Conservation (phyloP, 1,284 basidiomycete genomes). For the Anthracocystis walkeri region DNA sequence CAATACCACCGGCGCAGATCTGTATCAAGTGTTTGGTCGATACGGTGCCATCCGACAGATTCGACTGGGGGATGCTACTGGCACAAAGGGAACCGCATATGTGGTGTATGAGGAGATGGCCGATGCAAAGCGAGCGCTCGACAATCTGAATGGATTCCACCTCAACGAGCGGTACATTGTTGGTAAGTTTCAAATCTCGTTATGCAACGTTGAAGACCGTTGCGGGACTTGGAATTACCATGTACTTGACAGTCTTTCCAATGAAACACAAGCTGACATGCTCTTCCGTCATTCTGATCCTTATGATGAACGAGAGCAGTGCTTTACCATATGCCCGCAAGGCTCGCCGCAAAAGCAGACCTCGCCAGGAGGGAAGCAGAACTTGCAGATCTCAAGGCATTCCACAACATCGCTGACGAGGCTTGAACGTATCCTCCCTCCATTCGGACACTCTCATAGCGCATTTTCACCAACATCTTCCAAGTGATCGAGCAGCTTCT, state of each 20-base stretch:
- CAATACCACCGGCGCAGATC: constrained; percentile 86
- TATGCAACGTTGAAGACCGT: no score
- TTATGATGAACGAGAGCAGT: constrained; percentile 72
- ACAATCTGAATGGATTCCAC: constrained; percentile 97
- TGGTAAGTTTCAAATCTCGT: not conserved
- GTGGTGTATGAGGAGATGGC: constrained; percentile 74
- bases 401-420: constrained; percentile 72
- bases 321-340: constrained; percentile 95
- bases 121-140: constrained; percentile 86
- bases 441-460: not conserved
- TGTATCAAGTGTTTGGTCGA: constrained; percentile 96
- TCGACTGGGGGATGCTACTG: constrained; percentile 87
- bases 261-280: not conserved
- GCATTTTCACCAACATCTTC: not conserved
- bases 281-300: not conserved
- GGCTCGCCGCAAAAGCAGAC: constrained; percentile 89
- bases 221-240: no score
- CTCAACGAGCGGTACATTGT: constrained; percentile 94
- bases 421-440: not conserved
- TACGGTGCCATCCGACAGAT: constrained; percentile 97
- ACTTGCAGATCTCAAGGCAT: constrained; percentile 85
- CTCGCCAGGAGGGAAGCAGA: constrained; percentile 91
- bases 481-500: not conserved
- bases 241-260: no score
- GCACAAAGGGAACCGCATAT: constrained; percentile 95